Base-by-base conservation (phyloP, 106 monocot species). In the Dioscorea dumetorum region DNA sequence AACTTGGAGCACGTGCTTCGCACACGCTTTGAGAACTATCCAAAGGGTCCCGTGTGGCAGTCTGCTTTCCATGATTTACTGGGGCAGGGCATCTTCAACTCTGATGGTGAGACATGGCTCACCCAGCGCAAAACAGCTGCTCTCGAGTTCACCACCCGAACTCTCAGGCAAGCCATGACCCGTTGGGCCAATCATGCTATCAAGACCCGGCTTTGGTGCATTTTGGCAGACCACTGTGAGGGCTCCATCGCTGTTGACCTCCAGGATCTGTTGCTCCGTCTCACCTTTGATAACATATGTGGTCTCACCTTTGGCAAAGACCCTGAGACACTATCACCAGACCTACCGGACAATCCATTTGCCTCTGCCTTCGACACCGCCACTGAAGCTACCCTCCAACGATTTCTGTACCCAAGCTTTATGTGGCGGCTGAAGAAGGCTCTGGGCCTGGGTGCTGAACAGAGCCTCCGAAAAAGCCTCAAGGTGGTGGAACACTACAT, bases 231-330 rank as follows among this genome's bases (percentile, higher is more conserved):
- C 22, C 72, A 73, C 67, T 78, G 72, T 32, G 60, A 50, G 22
- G 50, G 59, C 19, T 63, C 52, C 17, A 21, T 57, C 1, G 49
- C 60, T 17, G 87, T 94, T 4, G 94, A 94, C 64, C 76, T 94
- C 14, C 84, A 81, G 71, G 94, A 94, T 68, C 84, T 94, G 12
- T 82, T 94, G 49, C 84, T 94, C 33, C 83, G 94, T 7, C 78
- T 94, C 49, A 94, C 94, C 35, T 94, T 94, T 61, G 94, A 94
- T 66, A 90, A 84, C 78, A 94, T 94, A 53, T 94, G 93, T 60
- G 93, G 93, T 24, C 79, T 93, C 49, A 88, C 93, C 34, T 93
- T 93, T 52, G 93, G 93, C 17, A 86, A 83, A 57, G 93, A 93
- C 72, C 93, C 93, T 1, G 81, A 88, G 72, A 93, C 93, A 49